Conservation (phyloP, 73 alveolate species). For the Uronychia setigera region DNA sequence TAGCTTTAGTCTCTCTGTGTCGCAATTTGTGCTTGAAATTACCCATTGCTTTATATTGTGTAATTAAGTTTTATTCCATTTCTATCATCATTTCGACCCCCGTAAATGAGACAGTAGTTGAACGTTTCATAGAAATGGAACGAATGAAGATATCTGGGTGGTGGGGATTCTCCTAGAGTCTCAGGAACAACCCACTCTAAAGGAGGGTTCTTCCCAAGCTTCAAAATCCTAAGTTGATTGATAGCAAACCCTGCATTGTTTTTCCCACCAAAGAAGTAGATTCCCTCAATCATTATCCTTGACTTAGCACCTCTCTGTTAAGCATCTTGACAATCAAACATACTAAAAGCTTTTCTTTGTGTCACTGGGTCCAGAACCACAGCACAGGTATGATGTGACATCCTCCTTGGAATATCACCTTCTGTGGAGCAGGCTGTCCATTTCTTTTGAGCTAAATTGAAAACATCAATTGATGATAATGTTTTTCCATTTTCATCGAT, state of each 20-base stretch:
- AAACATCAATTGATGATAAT: conserved; percentile 3
- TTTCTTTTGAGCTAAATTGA: conserved; percentile 27
- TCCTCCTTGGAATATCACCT: conserved; percentile 52
- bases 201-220: conserved; percentile 67
- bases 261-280: conserved; percentile 94
- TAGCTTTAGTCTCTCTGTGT: neutral
- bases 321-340: neutral
- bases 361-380: conserved; percentile 34
- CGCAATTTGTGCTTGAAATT: neutral
- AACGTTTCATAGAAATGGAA: conserved; percentile 79
- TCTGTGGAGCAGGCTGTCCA: conserved; percentile 35
- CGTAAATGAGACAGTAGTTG: conserved; percentile 77
- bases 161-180: conserved; percentile 85
- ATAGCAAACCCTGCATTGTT: conserved; percentile 73
- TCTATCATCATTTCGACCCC: conserved; percentile 90
- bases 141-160: conserved; percentile 88
- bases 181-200: conserved; percentile 67
- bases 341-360: neutral
- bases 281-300: conserved; percentile 70
- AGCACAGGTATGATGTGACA: conserved; percentile 32
- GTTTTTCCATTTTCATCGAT: conserved; percentile 12
- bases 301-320: conserved; percentile 24
- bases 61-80: no score
- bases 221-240: conserved; percentile 75
- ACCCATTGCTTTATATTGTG: neutral